Evolutionary conservation across 2,329 filamentous ascomycete genomes (phyloP).

Genomic region (Rhynchosporium graminicola): DNA sequence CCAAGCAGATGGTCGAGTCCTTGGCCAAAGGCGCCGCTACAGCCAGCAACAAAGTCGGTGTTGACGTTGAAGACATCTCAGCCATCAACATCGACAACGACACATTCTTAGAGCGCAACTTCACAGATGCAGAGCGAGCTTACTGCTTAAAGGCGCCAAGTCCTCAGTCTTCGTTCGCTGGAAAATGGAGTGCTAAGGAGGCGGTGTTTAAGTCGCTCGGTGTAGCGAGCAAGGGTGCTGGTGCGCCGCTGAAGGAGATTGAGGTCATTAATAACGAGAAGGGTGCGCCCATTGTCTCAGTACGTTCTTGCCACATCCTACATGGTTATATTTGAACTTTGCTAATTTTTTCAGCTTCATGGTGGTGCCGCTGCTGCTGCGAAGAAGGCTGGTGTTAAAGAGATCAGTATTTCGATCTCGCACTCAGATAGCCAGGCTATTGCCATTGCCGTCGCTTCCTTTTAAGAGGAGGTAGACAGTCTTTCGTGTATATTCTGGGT

Average conservation of each 20-base stretch:
- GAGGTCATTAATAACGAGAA: constrained; percentile 82
- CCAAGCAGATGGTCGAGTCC: constrained; percentile 72
- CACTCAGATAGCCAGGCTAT: constrained; percentile 94
- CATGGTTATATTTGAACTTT: constrained; percentile 20
- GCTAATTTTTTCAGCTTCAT: constrained; percentile 62
- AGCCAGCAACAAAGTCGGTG: constrained; percentile 77
- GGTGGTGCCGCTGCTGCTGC: constrained; percentile 82
- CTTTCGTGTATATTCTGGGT: constrained; percentile 23
- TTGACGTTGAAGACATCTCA: constrained; percentile 88
- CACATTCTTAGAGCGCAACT: constrained; percentile 93
- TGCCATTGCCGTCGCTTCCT: constrained; percentile 84
- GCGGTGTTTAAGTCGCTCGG: constrained; percentile 97
- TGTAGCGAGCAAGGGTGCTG: constrained; percentile 82
- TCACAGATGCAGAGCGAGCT: constrained; percentile 77
- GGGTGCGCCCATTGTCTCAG: constrained; percentile 80
- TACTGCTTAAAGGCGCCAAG: constrained; percentile 82
- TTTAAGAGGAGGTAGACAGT: constrained; percentile 49
- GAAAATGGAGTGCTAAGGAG: constrained; percentile 96
- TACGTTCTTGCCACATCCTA: constrained; percentile 52
- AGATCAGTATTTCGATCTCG: constrained; percentile 90
- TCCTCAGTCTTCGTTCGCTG: constrained; percentile 88
- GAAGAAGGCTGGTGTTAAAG: constrained; percentile 83
- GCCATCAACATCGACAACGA: constrained; percentile 92
- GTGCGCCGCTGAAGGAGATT: constrained; percentile 90
- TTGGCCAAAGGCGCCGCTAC: constrained; percentile 66